A percentile compares a stretch with the other conserved stretches of the same genome.
Conservation (phyloP, 768 basidiomycete species). For the Boletus rubescentipes region DNA sequence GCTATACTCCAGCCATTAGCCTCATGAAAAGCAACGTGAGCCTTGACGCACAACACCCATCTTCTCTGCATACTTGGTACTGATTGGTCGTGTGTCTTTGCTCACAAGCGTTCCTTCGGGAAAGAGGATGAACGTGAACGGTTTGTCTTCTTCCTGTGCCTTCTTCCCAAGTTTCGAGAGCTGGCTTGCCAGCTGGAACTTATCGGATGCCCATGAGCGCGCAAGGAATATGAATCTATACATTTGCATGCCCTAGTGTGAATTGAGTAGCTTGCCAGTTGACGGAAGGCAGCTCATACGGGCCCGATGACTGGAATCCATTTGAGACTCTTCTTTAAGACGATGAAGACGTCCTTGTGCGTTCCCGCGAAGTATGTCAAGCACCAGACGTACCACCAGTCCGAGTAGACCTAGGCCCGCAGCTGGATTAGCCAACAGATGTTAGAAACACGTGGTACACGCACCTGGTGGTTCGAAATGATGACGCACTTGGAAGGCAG, state of each 20-base stretch:
- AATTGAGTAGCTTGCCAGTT: constrained; percentile 6
- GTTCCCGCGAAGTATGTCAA: constrained; percentile 70
- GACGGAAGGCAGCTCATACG: constrained; percentile 47
- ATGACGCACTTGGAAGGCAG: constrained; percentile 80
- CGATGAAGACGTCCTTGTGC: constrained; percentile 79
- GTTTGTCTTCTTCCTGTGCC: constrained; percentile 65
- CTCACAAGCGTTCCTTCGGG: constrained; percentile 97
- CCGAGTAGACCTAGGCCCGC: constrained; percentile 59
- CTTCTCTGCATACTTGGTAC: constrained; percentile 85
- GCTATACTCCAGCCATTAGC: constrained; percentile 40
- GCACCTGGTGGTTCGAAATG: constrained; percentile 91
- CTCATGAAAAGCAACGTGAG: constrained; percentile 3
- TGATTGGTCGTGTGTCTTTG: constrained; percentile 79
- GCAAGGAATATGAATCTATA: constrained; percentile 92
- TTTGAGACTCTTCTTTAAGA: constrained; percentile 88
- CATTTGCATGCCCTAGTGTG: constrained; percentile 82
- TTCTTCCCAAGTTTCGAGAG: constrained; percentile 68
- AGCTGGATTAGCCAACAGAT: constrained; percentile 2
- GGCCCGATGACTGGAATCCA: constrained; percentile 87
- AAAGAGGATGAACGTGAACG: constrained; percentile 83
- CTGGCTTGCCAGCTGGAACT: constrained; percentile 58
- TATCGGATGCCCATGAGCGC: constrained; percentile 88
- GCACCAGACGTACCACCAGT: constrained; percentile 91
- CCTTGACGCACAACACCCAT: constrained; percentile 74
- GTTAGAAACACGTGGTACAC: constrained; percentile 9